Percentiles rank a stretch among this genome's conserved stretches.
Evolutionary conservation across 2,329 filamentous ascomycete genomes (phyloP).

Genomic region (Sclerotinia trifoliorum): DNA sequence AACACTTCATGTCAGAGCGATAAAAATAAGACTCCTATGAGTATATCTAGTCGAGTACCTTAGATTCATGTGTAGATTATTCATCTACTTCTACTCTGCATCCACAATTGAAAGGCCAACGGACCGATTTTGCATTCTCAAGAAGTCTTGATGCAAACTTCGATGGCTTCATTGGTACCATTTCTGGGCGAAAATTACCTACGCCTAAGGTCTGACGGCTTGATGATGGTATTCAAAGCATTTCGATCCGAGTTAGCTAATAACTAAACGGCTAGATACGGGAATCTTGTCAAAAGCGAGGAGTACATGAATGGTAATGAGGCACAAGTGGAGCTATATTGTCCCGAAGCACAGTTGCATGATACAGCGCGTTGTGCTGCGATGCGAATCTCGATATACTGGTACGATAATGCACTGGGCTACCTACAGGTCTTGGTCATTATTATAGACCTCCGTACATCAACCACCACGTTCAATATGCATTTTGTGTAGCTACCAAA

Average conservation of each 20-base stretch:
- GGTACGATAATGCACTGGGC: constrained; percentile 20
- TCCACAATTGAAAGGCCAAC: not conserved
- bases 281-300: not conserved
- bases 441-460: constrained; percentile 4
- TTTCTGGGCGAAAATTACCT: not conserved
- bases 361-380: not conserved
- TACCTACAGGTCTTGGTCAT: not conserved
- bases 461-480: constrained; percentile 15
- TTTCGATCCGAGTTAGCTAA: not conserved
- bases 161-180: not conserved
- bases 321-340: constrained; percentile 4
- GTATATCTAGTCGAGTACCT: not conserved
- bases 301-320: not conserved
- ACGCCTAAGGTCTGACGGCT: not conserved
- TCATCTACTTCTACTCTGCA: not conserved
- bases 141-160: constrained; percentile 13
- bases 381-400: constrained; percentile 11
- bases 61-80: not conserved
- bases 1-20: not conserved
- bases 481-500: constrained; percentile 11
- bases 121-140: not conserved
- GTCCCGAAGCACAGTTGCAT: constrained; percentile 10
- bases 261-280: too few relatives aligned
- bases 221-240: not conserved
- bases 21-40: not conserved